Conservation (phyloP, 495 filamentous ascomycete genomes). For the Aspergillus indologenus region DNA sequence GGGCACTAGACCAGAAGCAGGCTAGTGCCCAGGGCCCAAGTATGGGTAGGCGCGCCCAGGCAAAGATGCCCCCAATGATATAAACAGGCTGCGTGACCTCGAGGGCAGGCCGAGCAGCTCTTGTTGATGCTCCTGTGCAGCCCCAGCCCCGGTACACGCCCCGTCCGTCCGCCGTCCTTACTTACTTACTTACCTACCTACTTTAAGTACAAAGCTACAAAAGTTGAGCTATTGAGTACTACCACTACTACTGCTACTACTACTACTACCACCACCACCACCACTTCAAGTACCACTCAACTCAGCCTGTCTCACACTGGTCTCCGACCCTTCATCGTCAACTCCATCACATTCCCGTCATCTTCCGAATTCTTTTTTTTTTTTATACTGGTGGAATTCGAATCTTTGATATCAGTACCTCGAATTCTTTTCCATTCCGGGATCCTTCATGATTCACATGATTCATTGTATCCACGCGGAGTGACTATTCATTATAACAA, state of each 20-base stretch:
- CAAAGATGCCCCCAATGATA: slow-evolving; percentile 48
- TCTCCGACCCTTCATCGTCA: slow-evolving; percentile 6
- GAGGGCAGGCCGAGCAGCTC: slow-evolving; percentile 25
- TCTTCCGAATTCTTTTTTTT: not conserved
- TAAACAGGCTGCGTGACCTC: slow-evolving; percentile 53
- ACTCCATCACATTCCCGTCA: not conserved
- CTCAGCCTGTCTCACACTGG: too few relatives aligned
- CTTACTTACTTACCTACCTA: slow-evolving; percentile 6
- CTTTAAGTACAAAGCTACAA: too few relatives aligned
- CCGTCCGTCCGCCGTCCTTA: not conserved
- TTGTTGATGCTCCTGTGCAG: slow-evolving; percentile 20
- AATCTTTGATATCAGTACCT: too few relatives aligned
- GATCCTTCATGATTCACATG: not conserved
- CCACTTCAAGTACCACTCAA: too few relatives aligned
- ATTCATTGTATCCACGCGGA: not conserved
- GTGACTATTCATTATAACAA: not conserved
- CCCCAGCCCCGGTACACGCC: not conserved
- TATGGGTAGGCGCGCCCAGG: slow-evolving; percentile 45
- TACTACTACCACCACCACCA: too few relatives aligned
- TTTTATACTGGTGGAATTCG: too few relatives aligned
- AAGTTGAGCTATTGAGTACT: too few relatives aligned
- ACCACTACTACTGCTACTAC: too few relatives aligned
- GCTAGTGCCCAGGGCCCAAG: slow-evolving; percentile 39
- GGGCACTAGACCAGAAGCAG: slow-evolving; percentile 24
- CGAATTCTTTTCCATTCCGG: not conserved